Conservation (phyloP, 257 asterid genomes). For the Solanum chilense region DNA sequence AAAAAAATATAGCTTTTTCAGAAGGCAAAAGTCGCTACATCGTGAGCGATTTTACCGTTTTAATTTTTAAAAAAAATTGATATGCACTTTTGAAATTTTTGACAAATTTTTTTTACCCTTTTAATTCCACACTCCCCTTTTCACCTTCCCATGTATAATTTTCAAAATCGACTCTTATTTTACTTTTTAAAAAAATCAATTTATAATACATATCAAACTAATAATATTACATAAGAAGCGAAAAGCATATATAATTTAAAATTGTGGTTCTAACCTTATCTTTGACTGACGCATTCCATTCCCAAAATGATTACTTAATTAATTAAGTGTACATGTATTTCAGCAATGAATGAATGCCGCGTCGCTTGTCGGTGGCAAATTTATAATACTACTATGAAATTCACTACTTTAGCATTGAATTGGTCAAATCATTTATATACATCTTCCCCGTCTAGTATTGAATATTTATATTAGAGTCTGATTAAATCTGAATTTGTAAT, state of each 20-base stretch:
- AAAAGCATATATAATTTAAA: background rate
- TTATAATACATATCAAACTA: rapidly evolving
- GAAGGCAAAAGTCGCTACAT: too few species aligned
- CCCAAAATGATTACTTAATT: background rate
- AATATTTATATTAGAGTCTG: rapidly evolving
- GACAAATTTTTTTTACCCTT: too few species aligned
- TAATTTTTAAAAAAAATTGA: too few species aligned
- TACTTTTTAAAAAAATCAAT: rapidly evolving
- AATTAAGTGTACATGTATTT: background rate
- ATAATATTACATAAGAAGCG: too few species aligned
- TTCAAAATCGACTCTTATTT: rapidly evolving
- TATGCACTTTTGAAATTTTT: too few species aligned
- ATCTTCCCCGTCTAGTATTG: rapidly evolving
- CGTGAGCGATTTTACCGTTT: too few species aligned
- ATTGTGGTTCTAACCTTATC: background rate
- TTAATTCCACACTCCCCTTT: too few species aligned
- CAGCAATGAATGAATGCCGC: background rate
- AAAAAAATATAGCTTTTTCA: too few species aligned
- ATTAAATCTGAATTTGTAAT: rapidly evolving
- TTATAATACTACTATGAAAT: too few species aligned
- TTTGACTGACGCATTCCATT: background rate
- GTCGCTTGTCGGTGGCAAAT: background rate
- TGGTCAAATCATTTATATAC: background rate
- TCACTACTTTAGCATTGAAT: background rate
- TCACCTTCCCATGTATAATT: too few species aligned